These are phyloP conservation scores for Vicia faba DNA, from an alignment of 306 rosid species.

Conservation along the genomic window DNA sequence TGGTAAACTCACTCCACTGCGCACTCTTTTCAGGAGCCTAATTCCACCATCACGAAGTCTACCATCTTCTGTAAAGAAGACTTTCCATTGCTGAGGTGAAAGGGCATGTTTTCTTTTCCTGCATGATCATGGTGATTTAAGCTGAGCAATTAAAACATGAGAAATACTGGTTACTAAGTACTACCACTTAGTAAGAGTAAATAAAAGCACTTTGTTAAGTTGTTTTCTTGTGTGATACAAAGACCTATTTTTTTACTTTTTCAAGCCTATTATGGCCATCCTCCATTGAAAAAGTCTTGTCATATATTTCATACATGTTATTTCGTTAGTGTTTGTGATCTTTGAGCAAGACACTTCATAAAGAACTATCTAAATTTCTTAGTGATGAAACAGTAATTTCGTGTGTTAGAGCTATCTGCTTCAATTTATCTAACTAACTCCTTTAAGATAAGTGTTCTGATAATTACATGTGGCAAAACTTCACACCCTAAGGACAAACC, in stretches of 20 bases:
- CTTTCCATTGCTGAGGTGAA: constrained; percentile 76
- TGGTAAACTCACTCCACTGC: constrained; percentile 84
- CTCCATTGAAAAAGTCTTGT: constrained; percentile 10
- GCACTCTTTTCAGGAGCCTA: constrained; percentile 89
- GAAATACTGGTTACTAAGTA: not conserved
- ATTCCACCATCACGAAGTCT: constrained; percentile 85
- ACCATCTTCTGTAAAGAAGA: constrained; percentile 80
- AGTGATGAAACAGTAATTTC: constrained; percentile 12
- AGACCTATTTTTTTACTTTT: not conserved
- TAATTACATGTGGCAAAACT: not conserved
- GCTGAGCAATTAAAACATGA: constrained; percentile 67
- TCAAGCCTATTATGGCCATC: not conserved
- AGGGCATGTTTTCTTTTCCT: constrained; percentile 87
- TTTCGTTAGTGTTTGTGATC: constrained; percentile 12
- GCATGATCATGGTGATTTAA: constrained; percentile 92
- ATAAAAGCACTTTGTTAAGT: not conserved
- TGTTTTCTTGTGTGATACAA: no score
- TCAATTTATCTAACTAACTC: not conserved
- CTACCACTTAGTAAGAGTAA: constrained; percentile 5
- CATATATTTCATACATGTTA: constrained; percentile 15
- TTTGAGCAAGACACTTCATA: constrained; percentile 3
- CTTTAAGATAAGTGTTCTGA: not conserved
- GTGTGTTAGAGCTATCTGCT: not conserved
- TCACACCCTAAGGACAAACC: not conserved
- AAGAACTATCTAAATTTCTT: constrained; percentile 8